Evolutionary conservation across 148 eudicot species (phyloP).

Genomic region (Cornus florida): DNA sequence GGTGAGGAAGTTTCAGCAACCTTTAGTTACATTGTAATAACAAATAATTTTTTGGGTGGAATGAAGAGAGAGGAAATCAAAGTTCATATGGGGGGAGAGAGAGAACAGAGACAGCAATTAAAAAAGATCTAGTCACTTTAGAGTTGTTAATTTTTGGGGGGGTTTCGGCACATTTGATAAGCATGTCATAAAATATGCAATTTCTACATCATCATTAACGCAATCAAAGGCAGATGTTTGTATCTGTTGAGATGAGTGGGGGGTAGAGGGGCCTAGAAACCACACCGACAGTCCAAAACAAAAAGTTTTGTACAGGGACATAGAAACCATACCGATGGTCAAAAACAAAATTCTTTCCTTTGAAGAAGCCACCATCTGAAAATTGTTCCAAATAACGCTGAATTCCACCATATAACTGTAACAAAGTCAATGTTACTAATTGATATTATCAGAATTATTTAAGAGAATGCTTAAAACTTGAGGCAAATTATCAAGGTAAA

Average conservation of each 20-base stretch:
- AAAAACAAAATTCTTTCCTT: slow-evolving; percentile 95
- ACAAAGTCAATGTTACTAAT: slow-evolving; percentile 11
- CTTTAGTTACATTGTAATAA: background rate
- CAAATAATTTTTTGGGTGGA: no score
- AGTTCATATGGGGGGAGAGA: background rate
- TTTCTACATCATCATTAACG: background rate
- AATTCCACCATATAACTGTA: slow-evolving; percentile 92
- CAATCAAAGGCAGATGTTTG: background rate
- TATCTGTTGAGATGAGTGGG: background rate
- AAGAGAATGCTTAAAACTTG: background rate
- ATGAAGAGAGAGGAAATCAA: background rate
- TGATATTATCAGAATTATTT: slow-evolving; percentile 2
- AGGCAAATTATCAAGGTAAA: background rate
- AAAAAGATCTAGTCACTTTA: background rate
- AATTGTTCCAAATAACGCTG: slow-evolving; percentile 93
- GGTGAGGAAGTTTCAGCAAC: background rate
- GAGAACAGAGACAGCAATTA: background rate
- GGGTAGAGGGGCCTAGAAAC: background rate
- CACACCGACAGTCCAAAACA: slow-evolving; percentile 90
- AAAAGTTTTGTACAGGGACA: slow-evolving; percentile 53
- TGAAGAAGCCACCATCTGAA: slow-evolving; percentile 94
- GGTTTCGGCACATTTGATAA: background rate
- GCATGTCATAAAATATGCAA: slow-evolving; percentile 1
- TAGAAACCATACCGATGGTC: slow-evolving; percentile 68
- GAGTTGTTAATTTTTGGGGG: background rate